These are phyloP conservation scores for Diaporthe australafricana DNA, from an alignment of 2,329 filamentous ascomycete species.

Conservation along the genomic window DNA sequence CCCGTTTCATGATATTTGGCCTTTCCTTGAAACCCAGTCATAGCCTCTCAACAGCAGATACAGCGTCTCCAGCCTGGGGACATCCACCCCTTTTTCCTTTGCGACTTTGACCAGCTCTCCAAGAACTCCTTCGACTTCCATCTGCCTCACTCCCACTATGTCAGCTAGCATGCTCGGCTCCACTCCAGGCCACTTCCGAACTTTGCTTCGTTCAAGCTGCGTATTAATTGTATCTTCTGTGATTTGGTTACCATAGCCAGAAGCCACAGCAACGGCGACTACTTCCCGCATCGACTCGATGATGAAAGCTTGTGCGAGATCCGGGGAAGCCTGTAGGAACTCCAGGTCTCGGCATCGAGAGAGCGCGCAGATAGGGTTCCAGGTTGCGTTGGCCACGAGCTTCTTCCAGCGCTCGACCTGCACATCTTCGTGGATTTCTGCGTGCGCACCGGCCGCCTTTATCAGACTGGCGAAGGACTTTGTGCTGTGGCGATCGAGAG, in stretches of 20 bases:
- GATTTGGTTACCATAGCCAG: not conserved
- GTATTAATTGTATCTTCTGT: not conserved
- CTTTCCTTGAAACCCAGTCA: not conserved
- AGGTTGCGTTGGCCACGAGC: not conserved
- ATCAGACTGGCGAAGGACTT: not conserved
- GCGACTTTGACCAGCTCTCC: not conserved
- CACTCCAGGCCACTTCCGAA: not conserved
- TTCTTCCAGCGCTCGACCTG: not conserved
- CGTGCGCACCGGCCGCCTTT: not conserved
- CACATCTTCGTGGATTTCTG: not conserved
- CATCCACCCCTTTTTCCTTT: not conserved
- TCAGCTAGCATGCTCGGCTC: not conserved
- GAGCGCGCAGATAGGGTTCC: not conserved
- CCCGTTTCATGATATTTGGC: too few relatives aligned
- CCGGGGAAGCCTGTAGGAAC: not conserved
- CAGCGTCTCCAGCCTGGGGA: not conserved
- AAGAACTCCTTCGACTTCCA: not conserved
- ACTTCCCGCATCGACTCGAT: not conserved
- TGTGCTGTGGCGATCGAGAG: not conserved
- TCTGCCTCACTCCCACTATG: not conserved
- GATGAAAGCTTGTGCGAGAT: not conserved
- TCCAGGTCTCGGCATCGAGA: not conserved
- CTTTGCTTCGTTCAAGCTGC: not conserved
- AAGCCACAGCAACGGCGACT: not conserved
- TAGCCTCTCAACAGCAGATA: not conserved